A percentile compares a stretch with the other conserved stretches of the same genome.
These are phyloP conservation scores for Aurifilum marmelostoma DNA, from an alignment of 2,329 filamentous ascomycete species.

Conservation along the genomic window DNA sequence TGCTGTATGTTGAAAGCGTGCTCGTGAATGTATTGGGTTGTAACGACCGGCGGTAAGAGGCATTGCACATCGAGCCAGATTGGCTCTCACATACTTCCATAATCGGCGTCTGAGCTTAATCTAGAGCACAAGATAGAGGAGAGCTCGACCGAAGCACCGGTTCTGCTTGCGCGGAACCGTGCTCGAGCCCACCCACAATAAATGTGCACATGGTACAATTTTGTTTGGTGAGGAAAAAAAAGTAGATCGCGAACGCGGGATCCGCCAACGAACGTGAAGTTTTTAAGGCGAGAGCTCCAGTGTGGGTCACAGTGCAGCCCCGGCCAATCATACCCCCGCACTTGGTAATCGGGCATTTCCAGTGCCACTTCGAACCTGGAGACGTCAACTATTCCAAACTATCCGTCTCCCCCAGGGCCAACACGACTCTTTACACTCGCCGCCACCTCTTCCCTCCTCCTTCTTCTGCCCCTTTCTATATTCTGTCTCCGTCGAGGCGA, in stretches of 20 bases:
- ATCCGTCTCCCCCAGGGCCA: constrained; percentile 44
- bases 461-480: constrained; percentile 41
- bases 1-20: neutral
- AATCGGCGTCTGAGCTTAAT: constrained; percentile 63
- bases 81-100: constrained; percentile 71
- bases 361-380: constrained; percentile 39
- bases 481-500: constrained; percentile 57
- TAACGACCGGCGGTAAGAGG: constrained; percentile 77
- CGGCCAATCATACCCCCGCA: constrained; percentile 47
- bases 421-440: constrained; percentile 25
- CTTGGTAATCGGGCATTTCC: constrained; percentile 46
- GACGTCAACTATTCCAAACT: constrained; percentile 28
- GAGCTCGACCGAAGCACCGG: constrained; percentile 60
- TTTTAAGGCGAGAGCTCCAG: constrained; percentile 21
- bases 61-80: constrained; percentile 61
- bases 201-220: constrained; percentile 71
- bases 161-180: constrained; percentile 42
- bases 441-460: constrained; percentile 36
- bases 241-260: constrained; percentile 30
- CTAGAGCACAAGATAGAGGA: constrained; percentile 76
- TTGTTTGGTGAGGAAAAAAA: constrained; percentile 46
- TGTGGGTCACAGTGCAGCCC: constrained; percentile 26
- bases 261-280: constrained; percentile 31
- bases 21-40: constrained; percentile 45
- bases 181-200: constrained; percentile 73